Conservation (phyloP, 257 asterid species). For the Anisodus tanguticus region DNA sequence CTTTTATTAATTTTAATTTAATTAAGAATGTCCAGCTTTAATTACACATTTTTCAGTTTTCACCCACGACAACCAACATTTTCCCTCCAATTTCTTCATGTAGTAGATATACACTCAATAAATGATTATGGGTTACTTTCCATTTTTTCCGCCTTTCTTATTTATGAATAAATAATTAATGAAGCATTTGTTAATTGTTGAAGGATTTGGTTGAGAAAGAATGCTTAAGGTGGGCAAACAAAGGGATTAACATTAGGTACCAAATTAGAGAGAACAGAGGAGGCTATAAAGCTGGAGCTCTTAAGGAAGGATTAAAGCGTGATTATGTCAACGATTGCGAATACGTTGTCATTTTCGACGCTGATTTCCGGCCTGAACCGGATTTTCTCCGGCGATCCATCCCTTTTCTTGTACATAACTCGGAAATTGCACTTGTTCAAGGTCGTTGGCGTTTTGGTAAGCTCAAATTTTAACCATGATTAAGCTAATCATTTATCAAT, state of each 20-base stretch:
- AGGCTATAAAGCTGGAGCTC: constrained; percentile 98
- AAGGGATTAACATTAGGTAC: constrained; percentile 77
- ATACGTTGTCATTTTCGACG: constrained; percentile 84
- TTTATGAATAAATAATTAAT: not conserved
- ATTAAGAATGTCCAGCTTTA: not conserved
- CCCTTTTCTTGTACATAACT: constrained; percentile 79
- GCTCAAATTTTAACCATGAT: not conserved
- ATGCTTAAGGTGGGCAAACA: constrained; percentile 87
- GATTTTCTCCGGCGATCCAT: constrained; percentile 84
- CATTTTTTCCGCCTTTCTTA: not conserved
- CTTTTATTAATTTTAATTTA: not conserved
- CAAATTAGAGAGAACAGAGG: constrained; percentile 81
- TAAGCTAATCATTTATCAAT: not conserved
- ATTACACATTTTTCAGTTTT: constrained; percentile 5
- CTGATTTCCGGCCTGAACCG: constrained; percentile 95
- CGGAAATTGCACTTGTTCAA: constrained; percentile 82
- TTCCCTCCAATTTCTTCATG: not conserved
- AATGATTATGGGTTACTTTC: constrained; percentile 3
- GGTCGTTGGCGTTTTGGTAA: constrained; percentile 97
- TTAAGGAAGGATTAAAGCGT: constrained; percentile 82
- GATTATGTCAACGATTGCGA: constrained; percentile 83
- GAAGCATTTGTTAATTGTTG: constrained; percentile 12
- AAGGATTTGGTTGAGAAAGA: constrained; percentile 95
- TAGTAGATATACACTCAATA: not conserved
- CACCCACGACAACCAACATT: not conserved